Percentiles rank a stretch among this genome's conserved stretches.
Conservation (phyloP, 352 stramenopile species). For the Phytophthora agathidicida region DNA sequence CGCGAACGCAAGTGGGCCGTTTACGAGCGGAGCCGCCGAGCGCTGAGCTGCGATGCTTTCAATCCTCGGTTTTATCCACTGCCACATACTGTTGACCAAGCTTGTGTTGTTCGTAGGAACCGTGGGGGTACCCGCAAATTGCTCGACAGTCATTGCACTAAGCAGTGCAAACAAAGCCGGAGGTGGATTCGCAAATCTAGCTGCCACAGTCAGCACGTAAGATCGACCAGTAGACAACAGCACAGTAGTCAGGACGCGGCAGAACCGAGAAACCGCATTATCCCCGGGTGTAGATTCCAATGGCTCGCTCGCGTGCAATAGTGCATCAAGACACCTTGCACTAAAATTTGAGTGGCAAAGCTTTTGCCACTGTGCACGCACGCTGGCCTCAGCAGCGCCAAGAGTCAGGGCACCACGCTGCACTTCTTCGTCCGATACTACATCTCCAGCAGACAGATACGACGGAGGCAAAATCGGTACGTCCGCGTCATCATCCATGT, state of each 20-base stretch:
- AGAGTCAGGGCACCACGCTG: conserved; percentile 10
- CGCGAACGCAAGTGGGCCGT: conserved; percentile 22
- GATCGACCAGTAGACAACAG: conserved; percentile 46
- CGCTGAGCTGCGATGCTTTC: conserved; percentile 15
- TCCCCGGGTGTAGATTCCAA: conserved; percentile 1
- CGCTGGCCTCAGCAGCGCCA: conserved; percentile 7
- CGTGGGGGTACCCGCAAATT: conserved; percentile 2
- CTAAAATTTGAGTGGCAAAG: conserved; percentile 51
- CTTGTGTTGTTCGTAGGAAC: conserved; percentile 5
- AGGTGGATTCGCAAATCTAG: conserved; percentile 53
- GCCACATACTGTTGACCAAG: conserved; percentile 47
- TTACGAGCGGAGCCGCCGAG: conserved; percentile 5
- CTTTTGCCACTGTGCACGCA: conserved; percentile 53
- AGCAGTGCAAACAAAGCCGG: conserved; percentile 54
- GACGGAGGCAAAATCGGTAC: conserved; percentile 5
- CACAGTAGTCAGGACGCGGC: conserved; percentile 43
- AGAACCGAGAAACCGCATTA: conserved; percentile 38
- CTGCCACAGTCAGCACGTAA: conserved; percentile 53
- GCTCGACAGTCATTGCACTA: conserved; percentile 53
- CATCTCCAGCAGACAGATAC: conserved; percentile 10
- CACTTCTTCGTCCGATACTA: conserved; percentile 27
- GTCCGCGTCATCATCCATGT: conserved; percentile 36
- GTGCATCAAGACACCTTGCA: conserved; percentile 36
- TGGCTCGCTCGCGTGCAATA: conserved; percentile 20
- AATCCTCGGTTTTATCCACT: conserved; percentile 28